phyloP scores from a whole-genome alignment of 2,329 filamentous ascomycete genomes.

The Neopestalotiopsis rosae region DNA sequence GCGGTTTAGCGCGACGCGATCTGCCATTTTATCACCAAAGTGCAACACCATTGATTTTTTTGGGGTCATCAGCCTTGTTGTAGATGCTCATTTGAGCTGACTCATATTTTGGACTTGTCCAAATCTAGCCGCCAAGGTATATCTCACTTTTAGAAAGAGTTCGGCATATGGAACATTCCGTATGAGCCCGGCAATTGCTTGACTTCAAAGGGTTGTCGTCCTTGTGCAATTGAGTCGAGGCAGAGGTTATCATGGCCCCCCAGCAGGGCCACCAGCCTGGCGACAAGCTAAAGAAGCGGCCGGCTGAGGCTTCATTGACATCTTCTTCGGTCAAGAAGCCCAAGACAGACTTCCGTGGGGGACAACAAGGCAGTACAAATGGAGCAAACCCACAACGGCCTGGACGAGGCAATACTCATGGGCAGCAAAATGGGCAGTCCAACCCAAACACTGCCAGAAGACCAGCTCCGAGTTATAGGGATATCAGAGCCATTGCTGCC shows the following conservation, averaged over 20 bases:
- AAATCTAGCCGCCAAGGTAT: background rate
- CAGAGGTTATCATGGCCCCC: slow-evolving; percentile 11
- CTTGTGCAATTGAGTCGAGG: background rate
- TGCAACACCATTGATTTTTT: background rate
- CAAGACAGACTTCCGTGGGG: slow-evolving; percentile 22
- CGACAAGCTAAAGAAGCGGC: slow-evolving; percentile 20
- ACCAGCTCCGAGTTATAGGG: slow-evolving; percentile 42
- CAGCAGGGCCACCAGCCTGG: slow-evolving; percentile 13
- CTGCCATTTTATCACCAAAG: background rate
- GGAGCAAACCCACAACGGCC: background rate
- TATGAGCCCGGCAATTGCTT: background rate
- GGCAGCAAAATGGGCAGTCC: slow-evolving; percentile 25
- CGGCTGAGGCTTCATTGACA: slow-evolving; percentile 17
- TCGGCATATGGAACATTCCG: background rate
- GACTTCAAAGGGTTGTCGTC: background rate
- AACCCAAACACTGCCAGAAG: slow-evolving; percentile 44
- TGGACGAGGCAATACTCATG: background rate
- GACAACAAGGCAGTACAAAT: background rate
- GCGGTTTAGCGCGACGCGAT: background rate
- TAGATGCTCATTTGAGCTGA: background rate
- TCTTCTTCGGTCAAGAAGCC: slow-evolving; percentile 18
- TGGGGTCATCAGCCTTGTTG: background rate
- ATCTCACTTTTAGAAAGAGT: background rate
- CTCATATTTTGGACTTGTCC: background rate
- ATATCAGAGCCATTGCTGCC: slow-evolving; percentile 55